phyloP scores from a whole-genome alignment of 805 yeast species.

The Teunomyces stri region DNA sequence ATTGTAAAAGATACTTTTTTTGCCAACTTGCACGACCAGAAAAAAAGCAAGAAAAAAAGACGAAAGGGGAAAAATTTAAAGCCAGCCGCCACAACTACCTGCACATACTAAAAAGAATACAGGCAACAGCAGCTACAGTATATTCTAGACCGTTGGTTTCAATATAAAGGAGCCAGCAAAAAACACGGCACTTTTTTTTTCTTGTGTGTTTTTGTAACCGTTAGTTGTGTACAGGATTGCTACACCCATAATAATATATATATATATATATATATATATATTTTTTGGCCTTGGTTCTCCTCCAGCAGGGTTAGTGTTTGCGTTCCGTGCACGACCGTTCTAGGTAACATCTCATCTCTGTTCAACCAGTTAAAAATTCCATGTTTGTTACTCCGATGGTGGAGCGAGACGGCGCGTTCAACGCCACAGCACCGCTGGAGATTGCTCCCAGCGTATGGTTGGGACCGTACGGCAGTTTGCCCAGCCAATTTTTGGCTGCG shows the following conservation, averaged over 20 bases:
- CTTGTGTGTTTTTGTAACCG: not conserved
- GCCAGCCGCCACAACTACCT: not conserved
- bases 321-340: slow-evolving; percentile 1
- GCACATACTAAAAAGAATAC: not conserved
- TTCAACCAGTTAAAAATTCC: slow-evolving; percentile 57
- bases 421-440: slow-evolving; percentile 2
- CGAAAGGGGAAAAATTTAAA: not conserved
- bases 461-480: slow-evolving; percentile 18
- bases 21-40: not conserved
- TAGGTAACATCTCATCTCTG: not conserved
- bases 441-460: slow-evolving; percentile 30
- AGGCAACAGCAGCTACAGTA: too few relatives aligned
- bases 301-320: not conserved
- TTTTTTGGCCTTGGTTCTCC: not conserved
- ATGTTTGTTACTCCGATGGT: slow-evolving; percentile 60
- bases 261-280: not conserved
- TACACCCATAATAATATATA: not conserved
- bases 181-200: not conserved
- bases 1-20: not conserved
- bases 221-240: not conserved
- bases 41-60: not conserved
- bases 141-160: not conserved
- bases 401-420: slow-evolving; percentile 34
- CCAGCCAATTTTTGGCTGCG: slow-evolving; percentile 7
- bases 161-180: not conserved